A percentile compares a stretch with the other conserved stretches of the same genome.
Conservation (phyloP, 805 yeast genomes). For the Torulaspora franciscae region DNA sequence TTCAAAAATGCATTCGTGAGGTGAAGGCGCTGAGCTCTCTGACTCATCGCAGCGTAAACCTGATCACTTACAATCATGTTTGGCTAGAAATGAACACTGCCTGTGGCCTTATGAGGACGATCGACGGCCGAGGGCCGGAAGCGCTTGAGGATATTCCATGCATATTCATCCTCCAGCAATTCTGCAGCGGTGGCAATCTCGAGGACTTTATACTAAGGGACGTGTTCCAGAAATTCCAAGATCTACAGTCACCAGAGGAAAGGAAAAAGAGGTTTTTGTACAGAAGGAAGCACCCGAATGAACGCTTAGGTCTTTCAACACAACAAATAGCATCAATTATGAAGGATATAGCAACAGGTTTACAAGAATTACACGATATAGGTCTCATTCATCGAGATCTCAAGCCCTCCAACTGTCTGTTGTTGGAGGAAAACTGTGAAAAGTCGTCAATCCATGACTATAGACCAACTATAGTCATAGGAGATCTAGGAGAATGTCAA, state of each 20-base stretch:
- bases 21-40: conserved; percentile 59
- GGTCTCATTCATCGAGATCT: conserved; percentile 85
- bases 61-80: conserved; percentile 83
- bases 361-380: conserved; percentile 62
- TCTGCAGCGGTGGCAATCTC: conserved; percentile 82
- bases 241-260: conserved; percentile 35
- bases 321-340: conserved; percentile 66
- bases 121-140: conserved; percentile 17
- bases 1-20: conserved; percentile 67
- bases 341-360: conserved; percentile 63
- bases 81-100: conserved; percentile 74
- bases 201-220: conserved; percentile 54
- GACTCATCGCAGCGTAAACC: conserved; percentile 50
- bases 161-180: conserved; percentile 79
- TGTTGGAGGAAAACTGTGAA: conserved; percentile 32
- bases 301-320: conserved; percentile 41
- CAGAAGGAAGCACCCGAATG: conserved; percentile 19
- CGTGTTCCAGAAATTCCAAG: conserved; percentile 36
- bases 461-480: conserved; percentile 69
- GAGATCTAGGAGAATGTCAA: conserved; percentile 89
- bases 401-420: conserved; percentile 81
- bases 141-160: conserved; percentile 46
- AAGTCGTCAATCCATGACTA: conserved; percentile 11
- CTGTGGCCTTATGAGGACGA: conserved; percentile 29
- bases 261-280: conserved; percentile 37